These are phyloP conservation scores for Eruca vesicaria DNA, from an alignment of 441 rosid species.

Conservation along the genomic window DNA sequence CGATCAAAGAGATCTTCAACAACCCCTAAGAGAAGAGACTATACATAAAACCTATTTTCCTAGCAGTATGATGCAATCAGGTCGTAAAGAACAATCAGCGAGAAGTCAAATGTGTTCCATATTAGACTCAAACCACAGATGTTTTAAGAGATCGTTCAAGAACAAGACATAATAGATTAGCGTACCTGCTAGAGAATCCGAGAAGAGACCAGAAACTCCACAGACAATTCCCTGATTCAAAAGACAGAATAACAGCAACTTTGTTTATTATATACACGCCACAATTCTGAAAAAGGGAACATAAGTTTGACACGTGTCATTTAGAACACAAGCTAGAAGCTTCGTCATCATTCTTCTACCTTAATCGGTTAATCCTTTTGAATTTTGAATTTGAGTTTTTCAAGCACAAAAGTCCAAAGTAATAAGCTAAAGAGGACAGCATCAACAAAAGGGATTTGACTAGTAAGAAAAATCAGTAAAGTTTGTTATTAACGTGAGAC, in stretches of 20 bases:
- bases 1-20: background rate
- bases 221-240: background rate
- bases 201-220: conserved; percentile 25
- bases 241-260: background rate
- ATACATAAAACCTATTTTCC: background rate
- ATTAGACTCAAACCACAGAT: background rate
- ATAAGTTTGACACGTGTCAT: conserved; percentile 27
- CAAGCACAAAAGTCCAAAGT: background rate
- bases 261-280: conserved; percentile 10
- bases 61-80: background rate
- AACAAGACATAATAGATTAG: background rate
- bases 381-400: background rate
- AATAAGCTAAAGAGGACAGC: background rate
- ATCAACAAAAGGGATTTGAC: background rate
- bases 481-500: conserved; percentile 4
- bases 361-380: background rate
- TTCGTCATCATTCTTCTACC: conserved; percentile 23
- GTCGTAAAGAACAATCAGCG: background rate
- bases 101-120: background rate
- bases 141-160: background rate
- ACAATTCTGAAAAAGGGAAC: background rate
- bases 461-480: background rate
- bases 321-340: conserved; percentile 16
- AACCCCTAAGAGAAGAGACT: background rate
- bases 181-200: conserved; percentile 17